These are phyloP conservation scores for Scenedesmus sp. DNA, from an alignment of 163 green algal genomes.

Conservation along the genomic window DNA sequence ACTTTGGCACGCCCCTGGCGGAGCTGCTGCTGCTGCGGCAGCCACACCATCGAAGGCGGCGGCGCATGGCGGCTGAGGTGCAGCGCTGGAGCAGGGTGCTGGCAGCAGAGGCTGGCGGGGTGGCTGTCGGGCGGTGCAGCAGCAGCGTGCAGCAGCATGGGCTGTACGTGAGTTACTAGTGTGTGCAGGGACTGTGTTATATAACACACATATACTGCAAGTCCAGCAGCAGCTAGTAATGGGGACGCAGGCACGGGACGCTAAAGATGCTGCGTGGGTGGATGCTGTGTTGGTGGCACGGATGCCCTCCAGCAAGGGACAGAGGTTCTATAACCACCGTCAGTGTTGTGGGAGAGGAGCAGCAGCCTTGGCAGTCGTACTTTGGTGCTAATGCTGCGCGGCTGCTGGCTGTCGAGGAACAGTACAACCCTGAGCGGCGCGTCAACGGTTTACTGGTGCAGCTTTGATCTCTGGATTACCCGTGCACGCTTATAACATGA, in stretches of 20 bases:
- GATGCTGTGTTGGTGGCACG: not conserved
- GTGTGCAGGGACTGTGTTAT: too few relatives aligned
- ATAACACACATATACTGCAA: too few relatives aligned
- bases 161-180: slow-evolving; percentile 47
- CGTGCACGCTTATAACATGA: not conserved
- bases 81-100: not conserved
- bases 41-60: not conserved
- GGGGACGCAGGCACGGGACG: not conserved
- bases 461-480: too few relatives aligned
- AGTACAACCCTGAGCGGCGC: not conserved
- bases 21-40: slow-evolving; percentile 42
- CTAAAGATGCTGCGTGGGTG: not conserved
- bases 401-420: not conserved
- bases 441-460: not conserved
- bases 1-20: slow-evolving; percentile 43
- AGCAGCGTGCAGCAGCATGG: not conserved
- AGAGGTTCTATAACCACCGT: not conserved
- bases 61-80: slow-evolving; percentile 2
- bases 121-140: not conserved
- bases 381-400: not conserved
- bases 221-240: not conserved
- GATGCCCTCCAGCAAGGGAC: not conserved
- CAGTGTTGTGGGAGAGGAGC: not conserved
- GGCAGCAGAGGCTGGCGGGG: not conserved
- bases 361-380: not conserved